phyloP scores from a whole-genome alignment of 2,329 filamentous ascomycete species.

The Aspergillus pseudoglaucus region DNA sequence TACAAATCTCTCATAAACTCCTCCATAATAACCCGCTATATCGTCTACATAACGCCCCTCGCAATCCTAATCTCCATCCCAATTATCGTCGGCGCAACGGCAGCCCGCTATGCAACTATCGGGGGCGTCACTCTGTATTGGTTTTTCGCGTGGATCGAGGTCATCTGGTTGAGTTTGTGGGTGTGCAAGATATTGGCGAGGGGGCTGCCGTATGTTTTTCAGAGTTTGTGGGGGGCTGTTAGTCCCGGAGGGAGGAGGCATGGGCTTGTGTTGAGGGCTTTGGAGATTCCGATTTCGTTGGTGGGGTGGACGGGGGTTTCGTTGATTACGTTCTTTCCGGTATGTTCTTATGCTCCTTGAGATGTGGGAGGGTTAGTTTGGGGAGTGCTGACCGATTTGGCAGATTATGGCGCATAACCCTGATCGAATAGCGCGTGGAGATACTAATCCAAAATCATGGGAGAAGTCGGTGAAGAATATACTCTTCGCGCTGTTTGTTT shows the following conservation, averaged over 20 bases:
- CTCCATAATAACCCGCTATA: conserved; percentile 57
- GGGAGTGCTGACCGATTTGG: neutral
- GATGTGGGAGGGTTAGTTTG: no score
- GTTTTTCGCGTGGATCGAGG: conserved; percentile 61
- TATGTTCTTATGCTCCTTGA: no score
- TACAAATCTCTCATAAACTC: conserved; percentile 58
- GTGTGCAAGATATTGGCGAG: conserved; percentile 54
- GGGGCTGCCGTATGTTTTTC: conserved; percentile 54
- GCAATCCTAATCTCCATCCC: conserved; percentile 55
- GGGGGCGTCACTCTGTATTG: conserved; percentile 52
- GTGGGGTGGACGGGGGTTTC: conserved; percentile 56
- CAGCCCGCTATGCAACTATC: conserved; percentile 42
- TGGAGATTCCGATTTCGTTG: conserved; percentile 56
- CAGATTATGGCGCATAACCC: conserved; percentile 42
- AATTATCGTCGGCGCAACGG: conserved; percentile 56
- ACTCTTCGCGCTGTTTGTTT: conserved; percentile 52
- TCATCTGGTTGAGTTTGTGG: conserved; percentile 60
- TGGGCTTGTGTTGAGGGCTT: conserved; percentile 49
- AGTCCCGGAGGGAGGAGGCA: conserved; percentile 61
- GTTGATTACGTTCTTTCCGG: conserved; percentile 53
- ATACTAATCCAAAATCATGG: conserved; percentile 42
- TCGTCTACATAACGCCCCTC: conserved; percentile 56
- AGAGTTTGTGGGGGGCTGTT: conserved; percentile 56
- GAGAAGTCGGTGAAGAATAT: conserved; percentile 51
- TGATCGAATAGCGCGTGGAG: conserved; percentile 20